Conservation (phyloP, 371 early-diverging fungal species). For the Mucor racemosus region DNA sequence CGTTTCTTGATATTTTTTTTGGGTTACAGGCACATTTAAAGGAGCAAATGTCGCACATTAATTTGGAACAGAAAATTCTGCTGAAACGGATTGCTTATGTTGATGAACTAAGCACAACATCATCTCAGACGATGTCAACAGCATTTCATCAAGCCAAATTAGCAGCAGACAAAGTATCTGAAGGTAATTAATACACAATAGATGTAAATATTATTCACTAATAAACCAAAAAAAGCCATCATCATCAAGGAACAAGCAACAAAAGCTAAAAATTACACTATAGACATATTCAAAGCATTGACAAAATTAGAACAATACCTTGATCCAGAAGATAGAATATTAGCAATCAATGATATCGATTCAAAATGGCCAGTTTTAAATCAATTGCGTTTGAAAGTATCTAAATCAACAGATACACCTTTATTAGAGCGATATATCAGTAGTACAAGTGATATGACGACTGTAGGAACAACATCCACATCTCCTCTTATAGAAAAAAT, state of each 20-base stretch:
- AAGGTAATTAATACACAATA: constrained; percentile 15
- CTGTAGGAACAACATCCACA: constrained; percentile 13
- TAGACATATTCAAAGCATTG: constrained; percentile 27
- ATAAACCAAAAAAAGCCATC: constrained; percentile 8
- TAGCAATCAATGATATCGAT: background rate
- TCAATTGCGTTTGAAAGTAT: background rate
- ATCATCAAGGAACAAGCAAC: constrained; percentile 25
- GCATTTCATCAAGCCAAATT: constrained; percentile 31
- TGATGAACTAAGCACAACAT: constrained; percentile 30
- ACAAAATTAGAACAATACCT: constrained; percentile 19
- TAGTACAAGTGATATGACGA: constrained; percentile 24
- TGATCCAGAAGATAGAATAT: constrained; percentile 20
- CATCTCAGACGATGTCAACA: constrained; percentile 14
- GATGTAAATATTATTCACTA: background rate
- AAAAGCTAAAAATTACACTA: constrained; percentile 5
- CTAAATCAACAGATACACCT: constrained; percentile 2
- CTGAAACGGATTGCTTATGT: constrained; percentile 36
- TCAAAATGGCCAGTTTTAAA: constrained; percentile 21
- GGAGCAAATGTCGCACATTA: constrained; percentile 22
- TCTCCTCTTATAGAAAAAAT: constrained; percentile 11
- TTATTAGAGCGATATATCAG: constrained; percentile 19
- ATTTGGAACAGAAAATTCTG: constrained; percentile 26
- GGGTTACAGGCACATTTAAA: constrained; percentile 24
- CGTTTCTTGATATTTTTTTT: constrained; percentile 22
- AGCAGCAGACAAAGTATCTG: constrained; percentile 26